A percentile compares a stretch with the other conserved stretches of the same genome.
These are phyloP conservation scores for Salix arbutifolia DNA, from an alignment of 345 rosid species.

Conservation along the genomic window DNA sequence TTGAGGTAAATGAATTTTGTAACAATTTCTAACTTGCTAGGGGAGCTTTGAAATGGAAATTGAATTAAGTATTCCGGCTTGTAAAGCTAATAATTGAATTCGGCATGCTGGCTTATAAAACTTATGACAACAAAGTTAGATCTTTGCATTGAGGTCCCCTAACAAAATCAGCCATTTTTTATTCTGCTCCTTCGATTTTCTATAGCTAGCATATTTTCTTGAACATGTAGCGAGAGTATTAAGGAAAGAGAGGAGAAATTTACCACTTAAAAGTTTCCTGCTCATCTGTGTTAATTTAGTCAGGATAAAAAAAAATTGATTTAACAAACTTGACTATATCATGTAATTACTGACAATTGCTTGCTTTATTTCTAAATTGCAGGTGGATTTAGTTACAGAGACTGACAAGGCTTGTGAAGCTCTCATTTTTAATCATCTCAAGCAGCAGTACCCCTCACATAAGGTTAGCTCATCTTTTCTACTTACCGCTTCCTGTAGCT, in stretches of 20 bases:
- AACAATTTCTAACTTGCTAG: neutral
- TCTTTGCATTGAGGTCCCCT: neutral
- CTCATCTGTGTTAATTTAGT: neutral
- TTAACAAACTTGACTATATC: neutral
- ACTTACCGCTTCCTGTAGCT: neutral
- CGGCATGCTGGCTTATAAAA: neutral
- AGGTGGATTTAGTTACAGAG: constrained; percentile 97
- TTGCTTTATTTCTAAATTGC: constrained; percentile 12
- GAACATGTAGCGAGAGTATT: neutral
- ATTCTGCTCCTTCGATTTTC: neutral
- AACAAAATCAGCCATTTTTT: neutral
- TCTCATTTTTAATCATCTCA: constrained; percentile 75
- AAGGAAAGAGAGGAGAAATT: neutral
- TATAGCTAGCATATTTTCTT: neutral
- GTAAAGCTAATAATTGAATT: no score
- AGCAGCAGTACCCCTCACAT: constrained; percentile 58
- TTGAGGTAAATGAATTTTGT: neutral
- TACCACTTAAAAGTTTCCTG: neutral
- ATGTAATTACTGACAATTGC: neutral
- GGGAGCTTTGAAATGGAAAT: neutral
- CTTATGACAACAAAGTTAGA: neutral
- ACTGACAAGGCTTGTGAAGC: constrained; percentile 97
- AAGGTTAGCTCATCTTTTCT: constrained; percentile 39
- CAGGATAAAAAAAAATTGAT: neutral
- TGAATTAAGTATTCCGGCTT: neutral